phyloP scores from a whole-genome alignment of 78 protist genomes.

The Anaeramoeba flamelloides region DNA sequence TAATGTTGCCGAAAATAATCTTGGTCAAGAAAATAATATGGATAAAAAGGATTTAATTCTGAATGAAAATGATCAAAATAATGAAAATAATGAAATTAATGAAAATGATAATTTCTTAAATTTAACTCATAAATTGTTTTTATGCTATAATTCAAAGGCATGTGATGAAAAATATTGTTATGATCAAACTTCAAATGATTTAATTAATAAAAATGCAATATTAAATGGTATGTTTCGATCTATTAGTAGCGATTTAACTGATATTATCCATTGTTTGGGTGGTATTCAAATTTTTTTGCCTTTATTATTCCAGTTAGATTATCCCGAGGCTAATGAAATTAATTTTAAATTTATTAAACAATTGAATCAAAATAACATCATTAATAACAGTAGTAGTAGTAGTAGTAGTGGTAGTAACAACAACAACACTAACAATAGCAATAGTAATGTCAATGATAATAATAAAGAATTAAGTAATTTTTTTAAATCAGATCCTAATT shows the following conservation, averaged over 20 bases:
- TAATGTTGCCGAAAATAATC: too few relatives aligned
- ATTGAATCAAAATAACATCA: too few relatives aligned
- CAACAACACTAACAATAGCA: too few relatives aligned
- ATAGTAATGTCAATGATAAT: too few relatives aligned
- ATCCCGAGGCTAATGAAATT: too few relatives aligned
- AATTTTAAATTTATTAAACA: too few relatives aligned
- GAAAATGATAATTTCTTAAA: too few relatives aligned
- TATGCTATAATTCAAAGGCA: not conserved
- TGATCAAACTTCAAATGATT: not conserved
- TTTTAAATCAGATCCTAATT: not conserved
- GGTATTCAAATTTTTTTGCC: not conserved
- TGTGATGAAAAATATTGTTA: not conserved
- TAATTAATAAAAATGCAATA: not conserved
- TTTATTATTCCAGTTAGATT: not conserved
- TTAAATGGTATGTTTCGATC: not conserved
- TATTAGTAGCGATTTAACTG: not conserved
- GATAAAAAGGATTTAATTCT: too few relatives aligned
- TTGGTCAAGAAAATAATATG: too few relatives aligned
- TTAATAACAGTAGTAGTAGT: too few relatives aligned
- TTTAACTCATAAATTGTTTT: not conserved
- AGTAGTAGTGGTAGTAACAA: too few relatives aligned
- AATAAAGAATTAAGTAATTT: not conserved
- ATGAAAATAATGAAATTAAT: not conserved
- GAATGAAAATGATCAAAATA: not conserved
- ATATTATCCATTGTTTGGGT: not conserved